Evolutionary conservation across 2,329 filamentous ascomycete genomes (phyloP).

Genomic region (Talaromyces sp.): DNA sequence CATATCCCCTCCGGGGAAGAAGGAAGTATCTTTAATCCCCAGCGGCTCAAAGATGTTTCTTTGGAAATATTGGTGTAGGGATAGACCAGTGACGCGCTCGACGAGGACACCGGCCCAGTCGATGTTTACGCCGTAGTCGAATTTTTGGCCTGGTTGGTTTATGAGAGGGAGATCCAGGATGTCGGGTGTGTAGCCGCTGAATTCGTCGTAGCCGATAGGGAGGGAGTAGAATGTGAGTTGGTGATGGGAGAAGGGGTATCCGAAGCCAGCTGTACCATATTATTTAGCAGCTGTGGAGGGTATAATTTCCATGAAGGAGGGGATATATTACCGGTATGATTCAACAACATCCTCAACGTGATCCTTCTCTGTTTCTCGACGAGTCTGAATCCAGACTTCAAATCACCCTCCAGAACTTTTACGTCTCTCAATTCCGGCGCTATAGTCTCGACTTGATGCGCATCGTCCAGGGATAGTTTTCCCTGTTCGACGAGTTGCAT

Average conservation of each 20-base stretch:
- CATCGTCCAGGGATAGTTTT: slow-evolving; percentile 49
- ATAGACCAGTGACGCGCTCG: slow-evolving; percentile 44
- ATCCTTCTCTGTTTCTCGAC: slow-evolving; percentile 43
- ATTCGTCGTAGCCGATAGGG: slow-evolving; percentile 56
- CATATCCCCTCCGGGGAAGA: slow-evolving; percentile 57
- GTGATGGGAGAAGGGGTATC: slow-evolving; percentile 48
- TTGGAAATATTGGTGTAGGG: slow-evolving; percentile 51
- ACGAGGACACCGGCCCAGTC: slow-evolving; percentile 55
- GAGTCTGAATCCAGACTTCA: slow-evolving; percentile 25
- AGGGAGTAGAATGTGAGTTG: slow-evolving; percentile 39
- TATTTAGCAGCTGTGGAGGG: neutral
- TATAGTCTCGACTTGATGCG: slow-evolving; percentile 45
- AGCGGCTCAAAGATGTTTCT: slow-evolving; percentile 50
- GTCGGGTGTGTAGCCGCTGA: slow-evolving; percentile 53
- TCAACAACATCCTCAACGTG: slow-evolving; percentile 51
- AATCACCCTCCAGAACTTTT: slow-evolving; percentile 42
- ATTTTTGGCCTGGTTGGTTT: slow-evolving; percentile 62
- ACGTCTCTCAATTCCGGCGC: slow-evolving; percentile 49
- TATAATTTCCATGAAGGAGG: neutral
- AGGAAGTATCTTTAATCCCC: slow-evolving; percentile 50
- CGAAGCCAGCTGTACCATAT: slow-evolving; percentile 33
- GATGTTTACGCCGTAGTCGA: slow-evolving; percentile 58
- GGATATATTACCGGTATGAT: slow-evolving; percentile 47
- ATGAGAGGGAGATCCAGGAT: slow-evolving; percentile 54
- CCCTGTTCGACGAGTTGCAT: slow-evolving; percentile 60